Percentiles rank a stretch among this genome's conserved stretches.
Conservation (phyloP, 2,329 filamentous ascomycete species). For the Aureobasidium lini region DNA sequence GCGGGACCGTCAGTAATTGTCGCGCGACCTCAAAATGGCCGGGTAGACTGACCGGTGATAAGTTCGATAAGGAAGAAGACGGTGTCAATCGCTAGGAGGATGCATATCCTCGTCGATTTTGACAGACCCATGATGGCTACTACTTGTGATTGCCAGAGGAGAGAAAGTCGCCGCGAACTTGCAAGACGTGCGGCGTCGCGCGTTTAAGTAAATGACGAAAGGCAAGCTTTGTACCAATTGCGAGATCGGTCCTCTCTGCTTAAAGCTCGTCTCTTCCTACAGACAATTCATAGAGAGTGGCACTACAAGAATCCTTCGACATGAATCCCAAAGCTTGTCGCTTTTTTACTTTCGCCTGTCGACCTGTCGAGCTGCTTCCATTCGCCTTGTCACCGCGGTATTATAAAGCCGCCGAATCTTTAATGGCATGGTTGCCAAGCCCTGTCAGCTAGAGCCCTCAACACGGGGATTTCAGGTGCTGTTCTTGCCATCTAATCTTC, state of each 20-base stretch:
- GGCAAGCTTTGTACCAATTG: background rate
- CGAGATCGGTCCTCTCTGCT: background rate
- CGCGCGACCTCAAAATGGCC: background rate
- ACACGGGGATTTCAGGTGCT: too few relatives aligned
- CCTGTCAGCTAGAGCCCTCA: too few relatives aligned
- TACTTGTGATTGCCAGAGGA: background rate
- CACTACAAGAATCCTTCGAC: background rate
- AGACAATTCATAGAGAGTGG: too few relatives aligned
- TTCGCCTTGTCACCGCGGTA: too few relatives aligned
- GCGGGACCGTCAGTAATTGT: background rate
- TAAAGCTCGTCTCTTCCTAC: background rate
- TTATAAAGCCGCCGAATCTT: too few relatives aligned
- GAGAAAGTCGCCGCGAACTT: background rate
- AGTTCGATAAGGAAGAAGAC: constrained; percentile 88
- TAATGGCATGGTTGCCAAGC: too few relatives aligned
- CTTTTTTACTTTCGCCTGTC: too few relatives aligned
- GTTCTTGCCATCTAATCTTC: too few relatives aligned
- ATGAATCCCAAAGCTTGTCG: too few relatives aligned
- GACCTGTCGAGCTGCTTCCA: too few relatives aligned
- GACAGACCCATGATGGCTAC: constrained; percentile 74
- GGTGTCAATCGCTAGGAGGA: constrained; percentile 85
- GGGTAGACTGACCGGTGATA: constrained; percentile 51
- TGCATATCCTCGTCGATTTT: constrained; percentile 84
- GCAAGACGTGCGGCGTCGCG: background rate
- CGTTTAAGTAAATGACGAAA: constrained; percentile 1